Evolutionary conservation across 441 rosid genomes (phyloP).

Genomic region (Jatropha podagrica): DNA sequence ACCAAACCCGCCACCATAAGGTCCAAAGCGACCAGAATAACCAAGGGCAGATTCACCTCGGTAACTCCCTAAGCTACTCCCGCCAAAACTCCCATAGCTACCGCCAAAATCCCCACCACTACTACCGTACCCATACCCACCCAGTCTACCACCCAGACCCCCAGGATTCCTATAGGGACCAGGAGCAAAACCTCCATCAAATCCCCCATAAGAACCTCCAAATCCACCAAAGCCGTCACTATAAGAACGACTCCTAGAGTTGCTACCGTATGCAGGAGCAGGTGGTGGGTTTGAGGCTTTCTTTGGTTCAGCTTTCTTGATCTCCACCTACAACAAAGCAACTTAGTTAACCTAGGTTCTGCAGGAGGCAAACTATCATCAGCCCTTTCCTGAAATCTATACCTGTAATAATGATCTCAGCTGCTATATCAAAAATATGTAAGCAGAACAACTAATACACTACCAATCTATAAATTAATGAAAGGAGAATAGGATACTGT

Average conservation of each 20-base stretch:
- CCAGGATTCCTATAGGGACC: conserved; percentile 82
- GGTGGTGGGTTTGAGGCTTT: conserved; percentile 91
- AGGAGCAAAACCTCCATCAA: conserved; percentile 80
- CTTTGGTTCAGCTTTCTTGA: conserved; percentile 99
- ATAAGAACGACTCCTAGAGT: conserved; percentile 82
- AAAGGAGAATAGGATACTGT: neutral
- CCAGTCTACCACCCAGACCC: conserved; percentile 60
- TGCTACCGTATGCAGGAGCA: conserved; percentile 72
- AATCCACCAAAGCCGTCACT: conserved; percentile 68
- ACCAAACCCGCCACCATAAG: conserved; percentile 71
- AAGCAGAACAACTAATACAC: conserved; percentile 15
- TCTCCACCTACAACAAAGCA: conserved; percentile 99
- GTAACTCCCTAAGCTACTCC: conserved; percentile 73
- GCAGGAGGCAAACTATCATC: conserved; percentile 48
- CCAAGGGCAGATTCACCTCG: conserved; percentile 85
- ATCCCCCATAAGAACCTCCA: conserved; percentile 67
- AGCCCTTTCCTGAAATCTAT: conserved; percentile 43
- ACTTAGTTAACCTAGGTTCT: conserved; percentile 84
- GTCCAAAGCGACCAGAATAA: conserved; percentile 83
- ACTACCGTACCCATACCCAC: conserved; percentile 69
- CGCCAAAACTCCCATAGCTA: conserved; percentile 62
- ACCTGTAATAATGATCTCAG: conserved; percentile 42
- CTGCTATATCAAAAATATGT: conserved; percentile 28
- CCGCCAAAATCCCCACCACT: conserved; percentile 65
- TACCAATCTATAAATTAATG: neutral